Evolutionary conservation across 2,329 filamentous ascomycete genomes (phyloP), one percentile per base, ranked within the genome.

Genomic region (Simplicillium aogashimaense): DNA sequence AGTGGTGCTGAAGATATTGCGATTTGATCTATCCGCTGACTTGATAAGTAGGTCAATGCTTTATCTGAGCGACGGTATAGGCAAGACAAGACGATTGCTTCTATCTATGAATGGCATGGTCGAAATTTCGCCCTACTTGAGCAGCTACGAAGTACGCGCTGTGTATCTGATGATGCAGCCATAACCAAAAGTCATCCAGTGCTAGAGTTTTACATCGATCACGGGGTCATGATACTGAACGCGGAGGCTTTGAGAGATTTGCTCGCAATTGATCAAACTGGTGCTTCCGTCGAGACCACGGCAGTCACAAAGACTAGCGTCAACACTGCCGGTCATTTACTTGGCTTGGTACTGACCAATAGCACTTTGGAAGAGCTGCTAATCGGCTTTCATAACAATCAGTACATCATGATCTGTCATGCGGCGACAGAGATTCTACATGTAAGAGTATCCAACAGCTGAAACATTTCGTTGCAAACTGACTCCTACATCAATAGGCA

Each of bases 361-460:
- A 30, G 34, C 3, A 28, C 43, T 5, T 16, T 53, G 31, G 31
- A 38, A 0, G 47, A 53, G 7, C 37, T 51, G 8, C 43, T 44
- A 37, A 28, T 51, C 7, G 51, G 51, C 6, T 47, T 47, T 37
- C 50, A 53, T 33, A 53, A 53, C 39, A 53, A 53, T 36, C 48
- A 51, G 25, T 44, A 50, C 7, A 51, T 51, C 17, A 52, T 50
- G 46, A 46, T 53, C n/a, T 51, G 45, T 36, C 51, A 53, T 29
- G 49, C 50, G 3, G 48, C 45, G 11, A 50, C 49, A 1, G 51
- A 53, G 41, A 47, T 53, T 11, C 30, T 43, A 2, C 44, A 42
- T 30, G 42, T 45, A n/a, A 34, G 44, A 5, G 6, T 25, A 6
- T 9, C 5, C 5, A 9, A 9, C 20, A 5, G 9, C 20, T 25